phyloP scores from a whole-genome alignment of 2,329 filamentous ascomycete genomes.

The Talaromyces sp. region DNA sequence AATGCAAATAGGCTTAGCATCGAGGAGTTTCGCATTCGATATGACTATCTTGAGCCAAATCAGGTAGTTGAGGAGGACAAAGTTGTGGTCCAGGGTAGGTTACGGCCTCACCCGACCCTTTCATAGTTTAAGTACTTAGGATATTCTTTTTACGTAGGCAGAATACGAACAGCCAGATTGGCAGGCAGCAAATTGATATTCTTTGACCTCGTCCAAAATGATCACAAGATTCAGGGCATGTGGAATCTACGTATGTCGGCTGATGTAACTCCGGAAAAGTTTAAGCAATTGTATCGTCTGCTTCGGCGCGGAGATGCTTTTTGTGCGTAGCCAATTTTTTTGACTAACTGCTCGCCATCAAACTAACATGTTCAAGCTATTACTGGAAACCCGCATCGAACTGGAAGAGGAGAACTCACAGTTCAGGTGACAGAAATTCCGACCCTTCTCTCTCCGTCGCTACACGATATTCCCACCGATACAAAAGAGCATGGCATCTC shows the following conservation, averaged over 20 bases:
- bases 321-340: slow-evolving; percentile 53
- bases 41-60: slow-evolving; percentile 35
- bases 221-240: slow-evolving; percentile 70
- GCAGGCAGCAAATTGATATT: slow-evolving; percentile 79
- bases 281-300: slow-evolving; percentile 61
- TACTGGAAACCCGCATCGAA: slow-evolving; percentile 66
- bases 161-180: slow-evolving; percentile 67
- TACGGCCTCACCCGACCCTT: slow-evolving; percentile 22
- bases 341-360: background rate
- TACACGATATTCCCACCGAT: slow-evolving; percentile 72
- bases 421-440: slow-evolving; percentile 68
- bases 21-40: slow-evolving; percentile 38
- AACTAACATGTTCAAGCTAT: slow-evolving; percentile 52
- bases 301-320: slow-evolving; percentile 80
- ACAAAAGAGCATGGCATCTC: slow-evolving; percentile 69
- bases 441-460: slow-evolving; percentile 68
- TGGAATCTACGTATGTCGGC: slow-evolving; percentile 57
- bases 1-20: slow-evolving; percentile 32
- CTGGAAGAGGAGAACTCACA: slow-evolving; percentile 71
- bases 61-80: slow-evolving; percentile 40
- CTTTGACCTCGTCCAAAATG: slow-evolving; percentile 73
- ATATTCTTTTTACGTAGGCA: slow-evolving; percentile 54
- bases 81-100: slow-evolving; percentile 46
- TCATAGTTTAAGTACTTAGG: slow-evolving; percentile 37
- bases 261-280: slow-evolving; percentile 40